Evolutionary conservation across 768 basidiomycete species (phyloP).

Genomic region (Rhodotorula kratochvilovae): DNA sequence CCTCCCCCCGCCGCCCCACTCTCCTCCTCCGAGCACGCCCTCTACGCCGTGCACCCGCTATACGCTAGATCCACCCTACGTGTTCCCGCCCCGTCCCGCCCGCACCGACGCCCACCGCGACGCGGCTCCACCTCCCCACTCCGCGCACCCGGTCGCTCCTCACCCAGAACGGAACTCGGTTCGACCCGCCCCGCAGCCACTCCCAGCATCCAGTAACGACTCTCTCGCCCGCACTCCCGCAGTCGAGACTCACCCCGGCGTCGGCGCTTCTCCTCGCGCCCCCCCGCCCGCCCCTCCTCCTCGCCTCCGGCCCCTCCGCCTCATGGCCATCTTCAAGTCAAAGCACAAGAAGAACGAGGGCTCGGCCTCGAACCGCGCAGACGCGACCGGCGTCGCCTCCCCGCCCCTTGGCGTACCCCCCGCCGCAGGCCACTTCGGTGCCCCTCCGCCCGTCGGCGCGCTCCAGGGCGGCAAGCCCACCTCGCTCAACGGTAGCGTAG

Average conservation of each 20-base stretch:
- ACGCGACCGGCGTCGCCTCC: neutral
- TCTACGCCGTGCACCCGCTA: too few species aligned
- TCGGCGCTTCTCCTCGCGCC: neutral
- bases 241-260: neutral
- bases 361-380: neutral
- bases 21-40: too few species aligned
- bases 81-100: too few species aligned
- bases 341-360: slow-evolving; percentile 34
- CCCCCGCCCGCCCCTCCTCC: neutral
- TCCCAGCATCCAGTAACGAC: too few species aligned
- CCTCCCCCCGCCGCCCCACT: too few species aligned
- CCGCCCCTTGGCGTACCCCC: neutral
- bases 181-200: neutral
- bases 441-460: neutral
- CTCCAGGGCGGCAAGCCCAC: neutral
- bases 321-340: slow-evolving; percentile 39
- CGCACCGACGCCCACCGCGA: too few species aligned
- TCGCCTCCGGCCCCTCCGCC: too few species aligned
- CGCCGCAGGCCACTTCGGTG: neutral
- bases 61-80: too few species aligned
- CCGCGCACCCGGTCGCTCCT: too few species aligned
- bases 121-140: too few species aligned
- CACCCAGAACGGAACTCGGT: too few species aligned
- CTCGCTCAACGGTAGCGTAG: neutral
- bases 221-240: too few species aligned